A percentile compares a stretch with the other conserved stretches of the same genome.
phyloP scores from a whole-genome alignment of 257 asterid species.

The Scutellaria minor region DNA sequence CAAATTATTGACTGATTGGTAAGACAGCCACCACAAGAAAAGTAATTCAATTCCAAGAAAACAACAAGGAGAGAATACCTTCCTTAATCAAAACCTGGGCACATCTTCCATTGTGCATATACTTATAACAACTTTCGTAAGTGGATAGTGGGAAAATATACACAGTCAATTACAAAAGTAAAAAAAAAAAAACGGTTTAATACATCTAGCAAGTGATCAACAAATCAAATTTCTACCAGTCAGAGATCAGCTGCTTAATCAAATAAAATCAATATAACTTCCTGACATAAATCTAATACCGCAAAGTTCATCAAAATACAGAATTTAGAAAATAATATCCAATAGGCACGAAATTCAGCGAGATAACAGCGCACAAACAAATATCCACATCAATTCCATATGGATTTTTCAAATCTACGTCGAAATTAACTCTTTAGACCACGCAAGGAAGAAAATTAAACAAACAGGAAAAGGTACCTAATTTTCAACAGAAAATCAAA shows the following conservation, averaged over 20 bases:
- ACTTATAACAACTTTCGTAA: neutral
- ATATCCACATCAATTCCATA: neutral
- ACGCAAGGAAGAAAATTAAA: neutral
- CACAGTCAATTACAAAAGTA: neutral
- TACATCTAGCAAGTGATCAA: constrained; percentile 5
- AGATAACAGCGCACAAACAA: neutral
- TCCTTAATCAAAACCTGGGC: neutral
- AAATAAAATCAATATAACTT: constrained; percentile 15
- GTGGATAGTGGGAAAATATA: neutral
- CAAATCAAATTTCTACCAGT: neutral
- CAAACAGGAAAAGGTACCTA: neutral
- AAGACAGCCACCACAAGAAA: neutral
- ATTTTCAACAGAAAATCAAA: constrained; percentile 1
- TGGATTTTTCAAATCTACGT: neutral
- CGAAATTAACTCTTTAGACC: constrained; percentile 14
- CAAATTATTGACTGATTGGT: neutral
- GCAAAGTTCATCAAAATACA: constrained; percentile 17
- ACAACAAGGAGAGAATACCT: neutral
- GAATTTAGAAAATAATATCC: constrained; percentile 5
- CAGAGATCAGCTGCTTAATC: neutral
- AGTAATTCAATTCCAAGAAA: constrained; percentile 18
- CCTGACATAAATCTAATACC: constrained; percentile 2
- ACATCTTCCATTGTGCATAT: neutral
- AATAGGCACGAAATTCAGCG: constrained; percentile 20
- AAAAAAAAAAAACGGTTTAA: neutral